phyloP scores from a whole-genome alignment of 345 rosid species.

The Punica granatum region DNA sequence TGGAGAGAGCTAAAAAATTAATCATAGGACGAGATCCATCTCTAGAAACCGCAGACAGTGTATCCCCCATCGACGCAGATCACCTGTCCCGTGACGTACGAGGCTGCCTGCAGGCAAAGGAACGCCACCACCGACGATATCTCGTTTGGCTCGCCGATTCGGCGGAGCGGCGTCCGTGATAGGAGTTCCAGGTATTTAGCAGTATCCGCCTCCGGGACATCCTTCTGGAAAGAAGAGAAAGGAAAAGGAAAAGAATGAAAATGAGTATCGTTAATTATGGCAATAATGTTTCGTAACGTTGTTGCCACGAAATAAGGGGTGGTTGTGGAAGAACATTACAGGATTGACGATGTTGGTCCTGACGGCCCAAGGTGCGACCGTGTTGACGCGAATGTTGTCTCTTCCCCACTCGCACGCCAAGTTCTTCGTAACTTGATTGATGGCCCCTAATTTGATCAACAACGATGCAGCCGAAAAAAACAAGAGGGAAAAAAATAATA shows the following conservation, averaged over 20 bases:
- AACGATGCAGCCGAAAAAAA: too few species aligned
- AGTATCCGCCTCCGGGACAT: neutral
- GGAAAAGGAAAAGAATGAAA: neutral
- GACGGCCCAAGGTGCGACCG: slow-evolving; percentile 34
- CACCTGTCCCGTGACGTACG: slow-evolving; percentile 44
- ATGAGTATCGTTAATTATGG: too few species aligned
- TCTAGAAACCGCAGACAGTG: slow-evolving; percentile 13
- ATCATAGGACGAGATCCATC: too few species aligned
- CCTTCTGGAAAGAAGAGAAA: neutral
- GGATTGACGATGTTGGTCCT: slow-evolving; percentile 20
- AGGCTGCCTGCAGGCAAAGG: slow-evolving; percentile 44
- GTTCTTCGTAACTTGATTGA: slow-evolving; percentile 36
- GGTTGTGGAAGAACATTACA: slow-evolving; percentile 2
- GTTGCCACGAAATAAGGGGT: too few species aligned
- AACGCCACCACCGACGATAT: slow-evolving; percentile 35
- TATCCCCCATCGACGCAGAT: slow-evolving; percentile 31
- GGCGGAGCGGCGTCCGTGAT: slow-evolving; percentile 23
- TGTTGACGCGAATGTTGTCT: slow-evolving; percentile 34
- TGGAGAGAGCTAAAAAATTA: neutral
- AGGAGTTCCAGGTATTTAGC: neutral
- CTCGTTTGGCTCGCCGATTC: slow-evolving; percentile 32
- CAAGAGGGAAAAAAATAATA: too few species aligned
- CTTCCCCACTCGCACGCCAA: slow-evolving; percentile 51
- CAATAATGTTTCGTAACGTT: neutral
- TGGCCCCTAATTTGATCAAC: slow-evolving; percentile 21